Percentiles rank a stretch among this genome's conserved stretches.
Evolutionary conservation across 2,329 filamentous ascomycete species (phyloP).

Genomic region (Ophiocordyceps camponoti-rufipedis): DNA sequence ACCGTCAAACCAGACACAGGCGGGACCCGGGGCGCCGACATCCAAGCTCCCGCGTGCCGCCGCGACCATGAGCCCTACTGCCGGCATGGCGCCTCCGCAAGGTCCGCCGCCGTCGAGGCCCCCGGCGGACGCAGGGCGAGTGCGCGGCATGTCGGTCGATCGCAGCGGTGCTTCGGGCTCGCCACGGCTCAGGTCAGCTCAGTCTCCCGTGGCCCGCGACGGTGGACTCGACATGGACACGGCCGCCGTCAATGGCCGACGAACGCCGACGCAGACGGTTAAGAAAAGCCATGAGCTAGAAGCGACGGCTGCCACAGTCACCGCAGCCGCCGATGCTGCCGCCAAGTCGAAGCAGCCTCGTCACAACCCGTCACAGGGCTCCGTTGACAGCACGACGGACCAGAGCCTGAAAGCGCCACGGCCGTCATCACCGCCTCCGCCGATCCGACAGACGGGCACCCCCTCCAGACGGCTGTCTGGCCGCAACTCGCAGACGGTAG

Average conservation of each 20-base stretch:
- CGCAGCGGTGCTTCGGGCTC: conserved; percentile 18
- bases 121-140: conserved; percentile 22
- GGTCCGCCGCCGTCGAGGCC: conserved; percentile 33
- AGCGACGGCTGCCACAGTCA: conserved; percentile 6
- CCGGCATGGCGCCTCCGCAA: conserved; percentile 31
- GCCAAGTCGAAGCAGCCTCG: conserved; percentile 15
- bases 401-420: conserved; percentile 27
- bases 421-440: conserved; percentile 39
- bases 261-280: conserved; percentile 38
- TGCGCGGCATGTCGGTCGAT: conserved; percentile 32
- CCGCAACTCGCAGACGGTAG: conserved; percentile 48
- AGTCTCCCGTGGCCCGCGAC: conserved; percentile 23
- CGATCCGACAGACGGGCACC: conserved; percentile 37
- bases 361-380: conserved; percentile 36
- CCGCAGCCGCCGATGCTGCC: conserved; percentile 1
- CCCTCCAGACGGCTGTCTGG: conserved; percentile 40
- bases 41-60: conserved; percentile 17
- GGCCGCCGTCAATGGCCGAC: conserved; percentile 38
- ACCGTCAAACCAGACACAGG: conserved; percentile 7
- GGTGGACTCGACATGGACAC: conserved; percentile 26
- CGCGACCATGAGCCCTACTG: conserved; percentile 18
- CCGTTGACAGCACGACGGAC: conserved; percentile 51
- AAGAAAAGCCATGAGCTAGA: conserved; percentile 20
- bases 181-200: conserved; percentile 13
- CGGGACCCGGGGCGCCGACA: conserved; percentile 13